Base-by-base conservation (phyloP, 208 protist genomes). In the Angomonas desouzai region DNA sequence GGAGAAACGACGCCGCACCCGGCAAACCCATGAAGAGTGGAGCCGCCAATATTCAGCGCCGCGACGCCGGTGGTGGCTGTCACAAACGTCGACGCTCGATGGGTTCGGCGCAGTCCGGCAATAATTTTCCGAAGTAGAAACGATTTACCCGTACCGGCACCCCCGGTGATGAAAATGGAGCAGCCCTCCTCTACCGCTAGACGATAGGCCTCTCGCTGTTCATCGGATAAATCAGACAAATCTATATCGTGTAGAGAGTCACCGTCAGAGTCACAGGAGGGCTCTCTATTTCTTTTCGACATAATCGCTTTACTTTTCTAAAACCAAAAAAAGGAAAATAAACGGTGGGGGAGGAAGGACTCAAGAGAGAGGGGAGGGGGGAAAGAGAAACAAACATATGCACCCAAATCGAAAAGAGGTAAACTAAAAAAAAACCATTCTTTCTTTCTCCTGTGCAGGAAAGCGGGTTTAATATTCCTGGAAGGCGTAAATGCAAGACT, bases 121-220 rank as follows among this genome's bases (percentile, higher is more conserved):
- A 93, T 82, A 30, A 97, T 92, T 28, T 71, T 72, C 43, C 87
- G 80, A 22, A 95, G 81, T 22, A 95, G 62, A 55, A 91, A 78
- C 0, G 87, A 90, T 68, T 97, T 97, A 32, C 92, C 92, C 1
- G 92, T 97, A 38, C 92, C 92, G 6, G 89, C 92, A 6, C 83
- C 87, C 30, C 92, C 92, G 30, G 85, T 92, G 58, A 96, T 83
- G 64, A 94, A 91, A 18, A 94, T 70, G 48, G 67, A 90, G 27
- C 80, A 74, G 20, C 59, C 56, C 28, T 81, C 69, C 13, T 76
- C 64, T 0, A 91, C 75, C 2, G 86, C 68, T 34, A 60, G 13
- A 25, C 27, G 25, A 11, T 59, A 53, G 23, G 60, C 47, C 0
- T 13, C 48, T 6, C 53, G 11, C 48, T 95, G 89, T 68, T 95